Conservation (phyloP, 495 filamentous ascomycete genomes). For the Aspergillus mulundensis region DNA sequence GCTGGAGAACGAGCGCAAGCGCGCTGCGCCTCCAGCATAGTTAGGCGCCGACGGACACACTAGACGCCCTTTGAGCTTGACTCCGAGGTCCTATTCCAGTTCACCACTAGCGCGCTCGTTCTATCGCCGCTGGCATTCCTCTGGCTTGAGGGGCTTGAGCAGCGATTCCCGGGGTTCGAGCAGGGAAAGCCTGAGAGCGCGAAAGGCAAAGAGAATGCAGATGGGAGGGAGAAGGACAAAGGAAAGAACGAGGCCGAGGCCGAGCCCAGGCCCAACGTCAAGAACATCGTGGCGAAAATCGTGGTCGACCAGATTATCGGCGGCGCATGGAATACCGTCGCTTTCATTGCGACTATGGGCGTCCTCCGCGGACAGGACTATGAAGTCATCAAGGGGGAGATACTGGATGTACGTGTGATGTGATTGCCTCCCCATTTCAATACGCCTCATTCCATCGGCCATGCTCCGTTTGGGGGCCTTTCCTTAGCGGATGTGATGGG, state of each 20-base stretch:
- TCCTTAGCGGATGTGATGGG: background rate
- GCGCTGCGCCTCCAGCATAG: no score
- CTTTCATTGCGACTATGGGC: slow-evolving; percentile 58
- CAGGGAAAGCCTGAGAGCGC: background rate
- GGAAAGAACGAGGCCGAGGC: background rate
- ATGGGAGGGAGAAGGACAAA: slow-evolving; percentile 10
- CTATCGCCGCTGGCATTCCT: slow-evolving; percentile 73
- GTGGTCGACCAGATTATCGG: slow-evolving; percentile 73
- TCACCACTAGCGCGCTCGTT: slow-evolving; percentile 65
- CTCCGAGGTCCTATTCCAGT: slow-evolving; percentile 61
- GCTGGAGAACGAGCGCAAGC: no score
- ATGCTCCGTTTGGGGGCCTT: background rate
- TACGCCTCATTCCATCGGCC: background rate
- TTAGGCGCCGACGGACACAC: no score
- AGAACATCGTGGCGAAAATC: slow-evolving; percentile 72
- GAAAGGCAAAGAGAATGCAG: slow-evolving; percentile 5
- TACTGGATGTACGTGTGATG: slow-evolving; percentile 29
- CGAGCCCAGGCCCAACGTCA: slow-evolving; percentile 49
- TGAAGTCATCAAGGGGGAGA: slow-evolving; percentile 23
- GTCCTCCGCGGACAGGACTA: slow-evolving; percentile 36
- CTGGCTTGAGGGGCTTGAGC: slow-evolving; percentile 62
- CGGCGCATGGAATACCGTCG: slow-evolving; percentile 66
- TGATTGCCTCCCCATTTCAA: background rate
- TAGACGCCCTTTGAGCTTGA: slow-evolving; percentile 45
- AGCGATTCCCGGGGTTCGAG: slow-evolving; percentile 42